Conservation (phyloP, 176 grass and related monocot genomes). For the Eleusine indica region DNA sequence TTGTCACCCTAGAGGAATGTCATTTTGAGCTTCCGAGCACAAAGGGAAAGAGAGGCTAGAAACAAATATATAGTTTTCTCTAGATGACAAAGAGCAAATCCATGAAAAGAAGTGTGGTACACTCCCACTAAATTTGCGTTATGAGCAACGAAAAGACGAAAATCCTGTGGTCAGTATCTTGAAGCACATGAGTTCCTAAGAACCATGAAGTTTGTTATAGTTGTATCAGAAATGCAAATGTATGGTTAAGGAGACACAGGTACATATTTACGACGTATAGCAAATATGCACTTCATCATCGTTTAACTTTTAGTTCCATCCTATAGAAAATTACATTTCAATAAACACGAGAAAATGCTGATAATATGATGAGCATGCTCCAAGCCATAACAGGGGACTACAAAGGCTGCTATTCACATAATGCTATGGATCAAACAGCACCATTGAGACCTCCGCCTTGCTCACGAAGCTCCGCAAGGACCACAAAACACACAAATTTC, state of each 20-base stretch:
- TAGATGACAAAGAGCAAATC: not conserved
- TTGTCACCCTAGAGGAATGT: constrained; percentile 50
- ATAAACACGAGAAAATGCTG: not conserved
- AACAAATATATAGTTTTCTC: not conserved
- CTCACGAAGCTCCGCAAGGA: not conserved
- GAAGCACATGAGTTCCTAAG: not conserved
- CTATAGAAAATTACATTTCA: not conserved
- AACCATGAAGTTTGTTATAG: not conserved
- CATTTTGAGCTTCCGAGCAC: not conserved
- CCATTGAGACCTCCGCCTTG: not conserved
- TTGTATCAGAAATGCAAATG: not conserved
- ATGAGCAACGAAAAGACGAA: not conserved
- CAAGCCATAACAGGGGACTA: not conserved
- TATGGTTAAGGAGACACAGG: not conserved
- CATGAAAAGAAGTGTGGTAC: not conserved
- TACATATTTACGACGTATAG: not conserved
- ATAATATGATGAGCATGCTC: not conserved
- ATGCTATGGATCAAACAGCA: too few relatives aligned
- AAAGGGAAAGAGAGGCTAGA: not conserved
- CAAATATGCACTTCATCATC: not conserved
- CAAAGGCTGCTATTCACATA: not conserved
- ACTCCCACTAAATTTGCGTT: not conserved
- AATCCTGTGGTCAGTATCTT: not conserved
- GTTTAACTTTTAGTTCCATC: not conserved
- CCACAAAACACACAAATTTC: not conserved